Conservation (phyloP, 441 rosid genomes). For the Biscutella auriculata region DNA sequence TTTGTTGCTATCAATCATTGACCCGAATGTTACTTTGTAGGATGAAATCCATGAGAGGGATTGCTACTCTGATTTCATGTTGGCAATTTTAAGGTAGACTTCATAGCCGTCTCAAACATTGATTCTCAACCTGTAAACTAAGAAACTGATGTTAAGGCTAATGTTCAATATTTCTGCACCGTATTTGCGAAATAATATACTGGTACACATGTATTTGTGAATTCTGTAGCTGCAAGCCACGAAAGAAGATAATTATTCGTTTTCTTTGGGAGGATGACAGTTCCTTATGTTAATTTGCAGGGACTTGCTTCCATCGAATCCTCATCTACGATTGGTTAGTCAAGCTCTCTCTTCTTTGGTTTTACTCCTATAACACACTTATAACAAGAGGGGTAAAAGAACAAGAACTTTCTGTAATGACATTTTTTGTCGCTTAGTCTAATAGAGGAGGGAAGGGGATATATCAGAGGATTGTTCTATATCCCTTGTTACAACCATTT, state of each 20-base stretch:
- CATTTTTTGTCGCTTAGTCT: neutral
- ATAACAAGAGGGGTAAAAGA: neutral
- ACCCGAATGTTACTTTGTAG: slow-evolving; percentile 32
- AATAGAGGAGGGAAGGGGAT: neutral
- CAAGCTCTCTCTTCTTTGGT: slow-evolving; percentile 7
- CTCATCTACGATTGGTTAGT: slow-evolving; percentile 90
- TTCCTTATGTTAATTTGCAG: slow-evolving; percentile 33
- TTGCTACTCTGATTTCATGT: slow-evolving; percentile 81
- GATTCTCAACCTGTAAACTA: neutral
- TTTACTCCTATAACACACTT: neutral
- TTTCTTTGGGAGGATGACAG: slow-evolving; percentile 1
- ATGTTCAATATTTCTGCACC: neutral
- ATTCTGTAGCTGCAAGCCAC: neutral
- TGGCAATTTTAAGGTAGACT: slow-evolving; percentile 77
- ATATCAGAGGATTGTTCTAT: neutral
- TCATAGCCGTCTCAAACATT: neutral
- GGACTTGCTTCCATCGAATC: slow-evolving; percentile 78
- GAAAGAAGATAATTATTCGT: neutral
- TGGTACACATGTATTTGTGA: neutral
- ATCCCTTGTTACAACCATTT: neutral
- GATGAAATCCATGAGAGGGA: slow-evolving; percentile 98
- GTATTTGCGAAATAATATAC: neutral
- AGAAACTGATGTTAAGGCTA: neutral
- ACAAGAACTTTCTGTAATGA: neutral
- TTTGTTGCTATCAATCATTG: slow-evolving; percentile 1